Evolutionary conservation across 176 grass and related monocot species (phyloP).

Genomic region (Otatea glauca): DNA sequence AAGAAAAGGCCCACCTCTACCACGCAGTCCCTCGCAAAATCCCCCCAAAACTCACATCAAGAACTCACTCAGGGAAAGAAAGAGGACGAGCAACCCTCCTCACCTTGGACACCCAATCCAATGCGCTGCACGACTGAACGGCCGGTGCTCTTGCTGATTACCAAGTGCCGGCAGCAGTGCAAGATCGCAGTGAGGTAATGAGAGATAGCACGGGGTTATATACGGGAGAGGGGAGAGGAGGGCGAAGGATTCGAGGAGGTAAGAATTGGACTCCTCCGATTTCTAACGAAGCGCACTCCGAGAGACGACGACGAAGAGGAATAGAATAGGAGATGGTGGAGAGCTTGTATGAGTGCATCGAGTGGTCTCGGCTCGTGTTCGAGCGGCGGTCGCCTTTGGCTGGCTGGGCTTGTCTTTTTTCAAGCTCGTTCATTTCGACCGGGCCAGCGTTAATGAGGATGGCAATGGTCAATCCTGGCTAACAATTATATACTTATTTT

Average conservation of each 20-base stretch:
- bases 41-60: background rate
- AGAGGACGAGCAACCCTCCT: conserved; percentile 11
- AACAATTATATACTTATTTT: background rate
- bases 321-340: background rate
- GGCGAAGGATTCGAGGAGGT: conserved; percentile 41
- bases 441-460: background rate
- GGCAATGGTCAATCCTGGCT: conserved; percentile 5
- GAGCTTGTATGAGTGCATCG: background rate
- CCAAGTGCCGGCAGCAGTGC: background rate
- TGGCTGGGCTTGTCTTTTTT: conserved; percentile 27
- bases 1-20: background rate
- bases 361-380: conserved; percentile 34
- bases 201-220: background rate
- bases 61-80: background rate
- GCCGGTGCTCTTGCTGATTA: conserved; percentile 5
- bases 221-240: background rate
- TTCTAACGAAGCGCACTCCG: background rate
- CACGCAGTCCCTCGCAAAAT: background rate
- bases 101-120: conserved; percentile 23
- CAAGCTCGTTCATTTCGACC: background rate
- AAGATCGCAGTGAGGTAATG: background rate
- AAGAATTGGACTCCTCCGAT: background rate
- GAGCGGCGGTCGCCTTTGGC: conserved; percentile 49
- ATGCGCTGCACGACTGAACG: background rate
- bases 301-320: background rate